Evolutionary conservation across 495 filamentous ascomycete genomes (phyloP).

Genomic region (Aspergillus nanangensis): DNA sequence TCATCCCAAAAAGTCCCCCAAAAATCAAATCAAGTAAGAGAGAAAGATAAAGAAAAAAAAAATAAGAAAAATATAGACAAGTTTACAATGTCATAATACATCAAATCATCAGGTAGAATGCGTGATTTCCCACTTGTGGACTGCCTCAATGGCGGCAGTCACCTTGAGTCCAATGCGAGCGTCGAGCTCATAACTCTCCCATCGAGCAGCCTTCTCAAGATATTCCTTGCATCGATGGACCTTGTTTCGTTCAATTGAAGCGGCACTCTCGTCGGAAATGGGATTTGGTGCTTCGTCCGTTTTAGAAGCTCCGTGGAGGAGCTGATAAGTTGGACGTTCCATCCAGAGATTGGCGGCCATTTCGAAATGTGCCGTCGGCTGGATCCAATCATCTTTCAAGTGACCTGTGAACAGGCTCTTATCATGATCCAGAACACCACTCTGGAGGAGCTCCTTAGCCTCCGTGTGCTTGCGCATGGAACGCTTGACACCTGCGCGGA

Average conservation of each 20-base stretch:
- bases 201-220: constrained; percentile 73
- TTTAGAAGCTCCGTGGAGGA: constrained; percentile 22
- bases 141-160: constrained; percentile 70
- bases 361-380: constrained; percentile 82
- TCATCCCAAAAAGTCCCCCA: too few relatives aligned
- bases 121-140: constrained; percentile 59
- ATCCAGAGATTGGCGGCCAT: constrained; percentile 80
- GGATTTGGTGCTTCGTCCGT: constrained; percentile 2
- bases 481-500: constrained; percentile 64
- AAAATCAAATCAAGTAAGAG: neutral
- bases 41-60: neutral
- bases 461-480: constrained; percentile 55
- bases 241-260: constrained; percentile 43
- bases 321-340: constrained; percentile 43
- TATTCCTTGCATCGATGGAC: constrained; percentile 65
- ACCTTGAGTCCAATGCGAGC: constrained; percentile 81
- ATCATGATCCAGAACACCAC: constrained; percentile 59
- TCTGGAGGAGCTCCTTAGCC: constrained; percentile 59
- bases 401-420: constrained; percentile 65
- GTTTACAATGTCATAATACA: constrained; percentile 15
- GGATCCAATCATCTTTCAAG: constrained; percentile 76
- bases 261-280: constrained; percentile 11
- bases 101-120: constrained; percentile 17
- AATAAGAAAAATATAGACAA: too few relatives aligned
- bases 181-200: constrained; percentile 86